Evolutionary conservation across 139 green algal genomes (phyloP).

Genomic region (Gonium pectorale): DNA sequence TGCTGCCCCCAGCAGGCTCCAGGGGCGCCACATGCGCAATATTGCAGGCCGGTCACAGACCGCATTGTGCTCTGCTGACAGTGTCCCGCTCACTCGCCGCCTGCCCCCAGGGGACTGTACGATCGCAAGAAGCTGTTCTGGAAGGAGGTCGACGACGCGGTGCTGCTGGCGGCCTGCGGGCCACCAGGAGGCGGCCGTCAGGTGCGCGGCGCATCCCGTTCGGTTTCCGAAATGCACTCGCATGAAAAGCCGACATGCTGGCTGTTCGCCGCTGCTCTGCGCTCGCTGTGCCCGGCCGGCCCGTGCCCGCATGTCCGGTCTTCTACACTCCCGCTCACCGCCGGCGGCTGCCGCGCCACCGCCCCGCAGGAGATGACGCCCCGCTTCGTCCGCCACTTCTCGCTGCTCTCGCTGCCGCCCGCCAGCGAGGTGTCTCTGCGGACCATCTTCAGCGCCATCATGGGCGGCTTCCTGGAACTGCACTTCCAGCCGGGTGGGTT

Average conservation of each 20-base stretch:
- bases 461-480: constrained; percentile 76
- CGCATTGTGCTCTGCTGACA: no score
- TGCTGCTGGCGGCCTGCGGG: constrained; percentile 74
- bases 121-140: constrained; percentile 89
- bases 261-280: no score
- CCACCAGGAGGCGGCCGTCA: constrained; percentile 79
- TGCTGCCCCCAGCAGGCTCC: no score
- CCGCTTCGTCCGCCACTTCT: constrained; percentile 83
- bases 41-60: no score
- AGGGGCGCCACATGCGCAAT: no score
- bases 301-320: no score
- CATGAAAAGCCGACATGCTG: no score
- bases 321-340: no score
- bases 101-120: constrained; percentile 85
- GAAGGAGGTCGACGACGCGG: constrained; percentile 84
- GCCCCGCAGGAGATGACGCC: constrained; percentile 54
- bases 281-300: no score
- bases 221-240: no score
- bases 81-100: no score
- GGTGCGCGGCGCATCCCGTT: no score
- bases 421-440: constrained; percentile 65
- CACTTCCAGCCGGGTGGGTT: constrained; percentile 59
- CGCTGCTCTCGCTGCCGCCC: constrained; percentile 73
- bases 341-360: background rate
- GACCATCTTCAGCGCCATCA: constrained; percentile 78